Evolutionary conservation across 164 flowering plant species (phyloP), one percentile per base, ranked within the genome.

Genomic region (Aristolochia fimbriata): DNA sequence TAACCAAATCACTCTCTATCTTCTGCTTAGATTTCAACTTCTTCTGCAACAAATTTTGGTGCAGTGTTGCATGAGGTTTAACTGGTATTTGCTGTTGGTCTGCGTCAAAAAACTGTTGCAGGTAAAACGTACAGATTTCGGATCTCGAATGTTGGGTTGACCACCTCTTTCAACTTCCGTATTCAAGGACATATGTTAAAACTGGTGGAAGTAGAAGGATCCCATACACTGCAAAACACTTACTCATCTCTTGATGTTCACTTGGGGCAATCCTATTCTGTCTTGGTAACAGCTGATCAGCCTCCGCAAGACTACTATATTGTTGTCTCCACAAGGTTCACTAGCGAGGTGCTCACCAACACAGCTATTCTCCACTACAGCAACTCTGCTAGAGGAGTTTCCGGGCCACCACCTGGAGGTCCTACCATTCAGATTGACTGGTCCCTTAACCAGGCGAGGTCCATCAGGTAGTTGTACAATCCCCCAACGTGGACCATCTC

Each of bases 151-250:
- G 96, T 94, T 53, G 99, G 99, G 30, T 67, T 83, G 20, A 50
- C 92, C 2, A 81, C 92, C 37, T 90, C 97, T 6, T 72, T 94
- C 31, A 94, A 94, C 82, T 86, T 94, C 79, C 81, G 99, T 70
- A 94, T 94, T 62, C 86, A 88, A 47, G 96, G 96, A 5, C 99
- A 94, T 72, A 63, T 3, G 48, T 72, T 94, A 91, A 85, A 81
- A 69, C 75, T 94, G 58, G 81, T 91, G 0, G 97, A 94, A 74
- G 95, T 85, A 1, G 99, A 94, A 73, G 99, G 99, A 22, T 84
- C 99, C 0, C 99, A 94, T 67, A 94, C 99, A 1, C 63, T 91
- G 2, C 99, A 94, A 71, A 86, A 71, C 70, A 75, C 64, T 3
- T 94, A 88, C 64, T n/a, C 78, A 30, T 74, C 92, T 52, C 83